Evolutionary conservation across 208 protist genomes (phyloP), one percentile per base, ranked within the genome.

Genomic region (Tetramitus jugosus): DNA sequence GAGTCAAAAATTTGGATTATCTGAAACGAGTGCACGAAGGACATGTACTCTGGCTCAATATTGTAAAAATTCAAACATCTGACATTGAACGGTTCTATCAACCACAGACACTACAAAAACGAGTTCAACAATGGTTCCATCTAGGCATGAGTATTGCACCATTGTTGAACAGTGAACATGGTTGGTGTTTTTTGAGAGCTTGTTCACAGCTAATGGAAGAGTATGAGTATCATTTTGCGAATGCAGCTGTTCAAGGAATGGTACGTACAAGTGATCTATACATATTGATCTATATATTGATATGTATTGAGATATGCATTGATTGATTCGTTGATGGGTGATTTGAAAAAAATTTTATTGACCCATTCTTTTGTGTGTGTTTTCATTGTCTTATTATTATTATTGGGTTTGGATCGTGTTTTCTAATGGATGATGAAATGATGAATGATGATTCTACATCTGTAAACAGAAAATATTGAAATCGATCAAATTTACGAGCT

Each of bases 1-100:
- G 62, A 69, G 35, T 69, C 1, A 37, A 69, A 39, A 69, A 69
- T 69, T 43, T 69, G 31, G 62, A 69, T 17, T 69, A 69, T 69
- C 1, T 69, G 7, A 69, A 37, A n/a, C 20, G 33, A 29, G 20
- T 69, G 7, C 62, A 69, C 13, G 62, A 69, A 46, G 64, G 64
- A 29, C 3, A 71, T 35, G 40, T 33, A 31, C 14, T 49, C 7
- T 71, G 64, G 64, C 14, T 71, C 39, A 71, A 71, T 49, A 46
- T 33, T 46, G 35, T 49, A 45, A 71, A 71, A 13, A 39, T 71
- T 1, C 29, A 29, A 33, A 10, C 35, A 42, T 33, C 3, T 0
- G 39, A 71, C 23, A 71, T 71, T 71, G 39, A 71, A 40, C 20
- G 43, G 13, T 13, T 17, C 23, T 49, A 71, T 71, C 35, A 71